These are phyloP conservation scores for Lithospermum erythrorhizon DNA, from an alignment of 257 asterid genomes.

Conservation along the genomic window DNA sequence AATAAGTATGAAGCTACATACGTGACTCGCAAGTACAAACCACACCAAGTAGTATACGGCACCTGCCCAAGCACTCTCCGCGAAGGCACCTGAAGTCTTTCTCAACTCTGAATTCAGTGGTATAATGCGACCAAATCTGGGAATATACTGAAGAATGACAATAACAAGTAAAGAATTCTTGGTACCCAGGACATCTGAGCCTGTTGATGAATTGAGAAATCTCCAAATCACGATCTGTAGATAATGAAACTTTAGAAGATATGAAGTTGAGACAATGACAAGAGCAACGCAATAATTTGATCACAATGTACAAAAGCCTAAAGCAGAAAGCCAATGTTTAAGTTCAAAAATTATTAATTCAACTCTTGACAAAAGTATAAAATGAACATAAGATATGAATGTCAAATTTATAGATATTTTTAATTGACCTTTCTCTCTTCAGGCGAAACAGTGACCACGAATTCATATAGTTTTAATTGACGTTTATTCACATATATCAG, in stretches of 20 bases:
- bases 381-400: no score
- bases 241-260: slow-evolving; percentile 11
- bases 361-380: no score
- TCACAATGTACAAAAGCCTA: background rate
- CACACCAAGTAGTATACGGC: slow-evolving; percentile 87
- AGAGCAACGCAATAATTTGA: background rate
- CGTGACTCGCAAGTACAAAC: slow-evolving; percentile 95
- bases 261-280: background rate
- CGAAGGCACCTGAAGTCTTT: slow-evolving; percentile 88
- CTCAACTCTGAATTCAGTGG: slow-evolving; percentile 85
- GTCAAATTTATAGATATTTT: no score
- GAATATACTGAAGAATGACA: slow-evolving; percentile 69
- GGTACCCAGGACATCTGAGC: slow-evolving; percentile 66
- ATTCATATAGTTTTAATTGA: no score
- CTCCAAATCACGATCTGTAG: slow-evolving; percentile 79
- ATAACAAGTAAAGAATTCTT: slow-evolving; percentile 58
- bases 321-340: background rate
- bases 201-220: slow-evolving; percentile 51
- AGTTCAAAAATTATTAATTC: no score
- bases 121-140: slow-evolving; percentile 60
- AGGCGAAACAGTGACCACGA: no score
- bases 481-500: no score
- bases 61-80: slow-evolving; percentile 99
- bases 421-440: no score
- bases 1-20: slow-evolving; percentile 25